Evolutionary conservation across 148 eudicot species (phyloP).

Genomic region (Suaeda aralocaspica): DNA sequence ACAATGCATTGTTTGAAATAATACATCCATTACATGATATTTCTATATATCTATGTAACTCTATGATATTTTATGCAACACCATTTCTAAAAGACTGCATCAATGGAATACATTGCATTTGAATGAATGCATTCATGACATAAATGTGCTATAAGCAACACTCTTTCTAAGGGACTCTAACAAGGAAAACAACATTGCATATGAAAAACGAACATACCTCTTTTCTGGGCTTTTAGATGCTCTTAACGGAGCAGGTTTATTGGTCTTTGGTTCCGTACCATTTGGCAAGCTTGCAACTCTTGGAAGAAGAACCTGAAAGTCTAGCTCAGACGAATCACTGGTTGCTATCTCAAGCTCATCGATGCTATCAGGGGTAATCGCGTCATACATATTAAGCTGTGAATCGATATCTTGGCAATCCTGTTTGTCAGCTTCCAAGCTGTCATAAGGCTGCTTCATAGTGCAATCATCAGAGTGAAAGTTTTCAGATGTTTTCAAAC

Average conservation of each 20-base stretch:
- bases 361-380: constrained; percentile 37
- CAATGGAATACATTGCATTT: too few species aligned
- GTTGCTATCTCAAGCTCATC: constrained; percentile 64
- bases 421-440: constrained; percentile 15
- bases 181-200: neutral
- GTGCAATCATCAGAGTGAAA: constrained; percentile 19
- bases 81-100: too few species aligned
- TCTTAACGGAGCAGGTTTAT: constrained; percentile 40
- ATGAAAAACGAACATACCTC: constrained; percentile 31
- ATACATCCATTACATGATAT: too few species aligned
- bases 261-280: constrained; percentile 42
- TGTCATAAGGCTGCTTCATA: constrained; percentile 26
- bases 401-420: constrained; percentile 33
- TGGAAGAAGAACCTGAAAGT: constrained; percentile 39
- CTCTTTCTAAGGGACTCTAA: neutral
- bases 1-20: too few species aligned
- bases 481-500: constrained; percentile 29
- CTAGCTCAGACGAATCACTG: constrained; percentile 73
- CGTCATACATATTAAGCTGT: constrained; percentile 36
- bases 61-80: too few species aligned
- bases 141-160: neutral
- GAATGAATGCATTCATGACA: neutral
- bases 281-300: constrained; percentile 45
- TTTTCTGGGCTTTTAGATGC: constrained; percentile 45
- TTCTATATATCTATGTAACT: too few species aligned